These are phyloP conservation scores for Aspergillus leporis DNA, from an alignment of 495 filamentous ascomycete species.

Conservation along the genomic window DNA sequence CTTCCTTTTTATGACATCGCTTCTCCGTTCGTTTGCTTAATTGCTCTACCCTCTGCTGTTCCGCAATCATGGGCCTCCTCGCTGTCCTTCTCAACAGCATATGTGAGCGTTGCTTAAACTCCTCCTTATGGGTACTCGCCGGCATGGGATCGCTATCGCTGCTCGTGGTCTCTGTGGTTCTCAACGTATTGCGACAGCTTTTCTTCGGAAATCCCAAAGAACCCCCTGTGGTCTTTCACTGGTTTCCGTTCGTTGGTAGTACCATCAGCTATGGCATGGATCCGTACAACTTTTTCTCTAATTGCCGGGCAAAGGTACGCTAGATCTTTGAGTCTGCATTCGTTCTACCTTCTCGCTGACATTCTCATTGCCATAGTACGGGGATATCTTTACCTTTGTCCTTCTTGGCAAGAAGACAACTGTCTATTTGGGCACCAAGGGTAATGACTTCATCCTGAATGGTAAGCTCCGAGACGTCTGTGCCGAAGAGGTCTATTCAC, in stretches of 20 bases:
- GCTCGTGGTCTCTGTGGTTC: slow-evolving; percentile 34
- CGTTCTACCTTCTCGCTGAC: slow-evolving; percentile 4
- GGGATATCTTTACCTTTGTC: slow-evolving; percentile 65
- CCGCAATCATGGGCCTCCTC: slow-evolving; percentile 40
- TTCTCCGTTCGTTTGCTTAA: slow-evolving; percentile 7
- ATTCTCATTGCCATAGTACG: slow-evolving; percentile 45
- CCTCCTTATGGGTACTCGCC: slow-evolving; percentile 34
- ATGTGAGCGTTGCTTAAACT: slow-evolving; percentile 42
- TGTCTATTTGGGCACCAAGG: slow-evolving; percentile 60
- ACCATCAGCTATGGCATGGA: slow-evolving; percentile 67
- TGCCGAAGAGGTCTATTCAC: slow-evolving; percentile 64
- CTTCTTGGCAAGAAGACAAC: slow-evolving; percentile 65
- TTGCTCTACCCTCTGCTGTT: slow-evolving; percentile 5
- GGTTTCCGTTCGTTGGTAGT: slow-evolving; percentile 62
- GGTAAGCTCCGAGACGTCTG: slow-evolving; percentile 62
- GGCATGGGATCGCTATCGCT: slow-evolving; percentile 31
- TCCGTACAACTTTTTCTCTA: slow-evolving; percentile 61
- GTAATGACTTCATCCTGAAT: slow-evolving; percentile 65
- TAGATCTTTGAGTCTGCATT: not conserved
- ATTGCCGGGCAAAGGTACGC: slow-evolving; percentile 53
- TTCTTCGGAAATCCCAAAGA: slow-evolving; percentile 66
- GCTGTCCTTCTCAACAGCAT: slow-evolving; percentile 36
- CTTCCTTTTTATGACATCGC: slow-evolving; percentile 17
- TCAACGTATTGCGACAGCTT: slow-evolving; percentile 71
- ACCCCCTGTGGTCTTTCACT: slow-evolving; percentile 66